Percentiles rank a stretch among this genome's conserved stretches.
These are phyloP conservation scores for Yamadazyma conglobata DNA, from an alignment of 1,139 yeast genomes.

Conservation along the genomic window DNA sequence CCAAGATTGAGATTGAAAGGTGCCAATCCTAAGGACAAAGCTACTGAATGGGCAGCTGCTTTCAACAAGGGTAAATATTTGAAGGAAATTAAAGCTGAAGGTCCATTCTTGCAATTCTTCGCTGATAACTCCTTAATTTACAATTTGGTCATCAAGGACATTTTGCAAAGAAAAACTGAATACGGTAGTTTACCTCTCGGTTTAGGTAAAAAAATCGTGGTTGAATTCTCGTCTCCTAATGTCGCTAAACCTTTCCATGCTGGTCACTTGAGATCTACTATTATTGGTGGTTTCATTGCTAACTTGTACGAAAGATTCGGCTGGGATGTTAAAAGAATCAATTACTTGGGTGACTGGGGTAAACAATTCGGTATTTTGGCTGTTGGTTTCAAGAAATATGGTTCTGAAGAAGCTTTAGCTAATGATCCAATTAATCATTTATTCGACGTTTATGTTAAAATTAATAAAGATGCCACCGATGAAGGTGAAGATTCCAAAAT, in stretches of 20 bases:
- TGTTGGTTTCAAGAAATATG: slow-evolving; percentile 84
- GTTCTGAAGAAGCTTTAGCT: slow-evolving; percentile 68
- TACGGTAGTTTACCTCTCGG: slow-evolving; percentile 83
- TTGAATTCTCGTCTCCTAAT: slow-evolving; percentile 96
- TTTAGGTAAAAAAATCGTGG: slow-evolving; percentile 62
- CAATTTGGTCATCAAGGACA: slow-evolving; percentile 68
- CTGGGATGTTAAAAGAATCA: slow-evolving; percentile 85
- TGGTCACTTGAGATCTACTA: slow-evolving; percentile 96
- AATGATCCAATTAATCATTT: slow-evolving; percentile 90
- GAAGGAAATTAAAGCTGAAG: slow-evolving; percentile 72
- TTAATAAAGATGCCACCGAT: slow-evolving; percentile 72
- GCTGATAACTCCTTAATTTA: slow-evolving; percentile 65
- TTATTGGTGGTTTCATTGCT: slow-evolving; percentile 94
- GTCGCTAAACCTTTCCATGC: slow-evolving; percentile 99
- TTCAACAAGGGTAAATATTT: slow-evolving; percentile 69
- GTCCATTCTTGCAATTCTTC: slow-evolving; percentile 89
- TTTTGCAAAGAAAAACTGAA: slow-evolving; percentile 53
- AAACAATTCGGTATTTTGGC: slow-evolving; percentile 97
- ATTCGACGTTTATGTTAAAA: slow-evolving; percentile 87
- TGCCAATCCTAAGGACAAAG: slow-evolving; percentile 77
- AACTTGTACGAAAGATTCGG: slow-evolving; percentile 89
- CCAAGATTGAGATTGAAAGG: slow-evolving; percentile 93
- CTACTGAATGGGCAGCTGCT: slow-evolving; percentile 73
- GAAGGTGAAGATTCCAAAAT: slow-evolving; percentile 71
- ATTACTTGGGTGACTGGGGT: slow-evolving; percentile 99